Percentiles rank a stretch among this genome's conserved stretches.
These are phyloP conservation scores for Erucastrum elatum DNA, from an alignment of 345 rosid genomes.

Conservation along the genomic window DNA sequence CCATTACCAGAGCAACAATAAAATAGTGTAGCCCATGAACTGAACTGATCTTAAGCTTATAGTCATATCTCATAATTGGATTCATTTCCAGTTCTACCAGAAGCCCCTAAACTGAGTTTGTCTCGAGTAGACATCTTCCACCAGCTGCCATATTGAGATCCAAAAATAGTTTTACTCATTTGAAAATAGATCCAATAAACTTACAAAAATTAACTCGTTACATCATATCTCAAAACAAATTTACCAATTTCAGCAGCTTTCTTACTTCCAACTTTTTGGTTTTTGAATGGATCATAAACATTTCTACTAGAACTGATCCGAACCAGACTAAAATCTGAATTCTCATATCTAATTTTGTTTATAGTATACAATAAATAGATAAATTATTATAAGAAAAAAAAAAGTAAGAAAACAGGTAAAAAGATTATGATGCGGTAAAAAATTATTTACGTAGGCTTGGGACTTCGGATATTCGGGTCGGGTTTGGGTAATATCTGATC, in stretches of 20 bases:
- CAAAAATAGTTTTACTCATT: too few species aligned
- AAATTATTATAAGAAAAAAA: too few species aligned
- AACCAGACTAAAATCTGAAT: not conserved
- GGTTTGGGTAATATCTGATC: too few species aligned
- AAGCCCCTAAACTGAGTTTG: not conserved
- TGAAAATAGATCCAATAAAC: too few species aligned
- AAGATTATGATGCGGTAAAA: too few species aligned
- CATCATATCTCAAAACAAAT: too few species aligned
- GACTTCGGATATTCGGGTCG: too few species aligned
- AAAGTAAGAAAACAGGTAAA: not conserved
- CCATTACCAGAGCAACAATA: not conserved
- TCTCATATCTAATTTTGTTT: not conserved
- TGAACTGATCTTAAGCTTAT: not conserved
- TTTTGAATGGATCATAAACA: not conserved
- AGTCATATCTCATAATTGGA: not conserved
- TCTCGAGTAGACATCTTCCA: too few species aligned
- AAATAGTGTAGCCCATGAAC: not conserved
- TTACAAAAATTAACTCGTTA: too few species aligned
- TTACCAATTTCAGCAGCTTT: slow-evolving; percentile 10
- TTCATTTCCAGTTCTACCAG: not conserved
- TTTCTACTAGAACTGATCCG: not conserved
- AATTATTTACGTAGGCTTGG: too few species aligned
- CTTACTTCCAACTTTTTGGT: not conserved
- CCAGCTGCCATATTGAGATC: too few species aligned
- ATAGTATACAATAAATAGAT: not conserved